These are phyloP conservation scores for Escovopsis weberi DNA, from an alignment of 2,329 filamentous ascomycete species.

Conservation along the genomic window DNA sequence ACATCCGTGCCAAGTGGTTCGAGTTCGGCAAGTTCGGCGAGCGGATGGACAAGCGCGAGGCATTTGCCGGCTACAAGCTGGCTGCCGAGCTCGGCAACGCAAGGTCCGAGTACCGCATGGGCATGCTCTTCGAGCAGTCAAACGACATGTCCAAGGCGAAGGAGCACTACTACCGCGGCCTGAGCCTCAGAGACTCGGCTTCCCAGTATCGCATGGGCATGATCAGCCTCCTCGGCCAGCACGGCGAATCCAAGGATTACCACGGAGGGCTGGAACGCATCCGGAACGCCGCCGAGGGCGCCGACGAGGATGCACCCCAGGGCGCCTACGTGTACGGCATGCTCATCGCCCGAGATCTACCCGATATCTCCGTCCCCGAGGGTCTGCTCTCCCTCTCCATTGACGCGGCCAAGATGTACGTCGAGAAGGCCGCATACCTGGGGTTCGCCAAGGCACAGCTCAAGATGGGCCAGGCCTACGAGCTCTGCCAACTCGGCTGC, in stretches of 20 bases:
- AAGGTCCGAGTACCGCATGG: constrained; percentile 88
- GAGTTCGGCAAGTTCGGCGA: constrained; percentile 95
- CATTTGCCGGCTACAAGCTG: constrained; percentile 71
- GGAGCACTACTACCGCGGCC: constrained; percentile 74
- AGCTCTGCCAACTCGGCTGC: constrained; percentile 84
- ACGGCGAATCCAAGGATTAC: constrained; percentile 76
- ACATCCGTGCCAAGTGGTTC: constrained; percentile 90
- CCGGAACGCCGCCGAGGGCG: constrained; percentile 64
- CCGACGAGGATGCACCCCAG: constrained; percentile 93
- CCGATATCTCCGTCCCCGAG: constrained; percentile 73
- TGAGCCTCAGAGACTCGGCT: constrained; percentile 71
- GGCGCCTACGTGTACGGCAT: constrained; percentile 93
- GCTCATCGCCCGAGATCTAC: constrained; percentile 78
- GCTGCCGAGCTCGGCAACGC: constrained; percentile 79
- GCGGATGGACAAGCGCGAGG: constrained; percentile 85
- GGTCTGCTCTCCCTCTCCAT: constrained; percentile 56
- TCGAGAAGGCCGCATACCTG: constrained; percentile 91
- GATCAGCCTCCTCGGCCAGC: constrained; percentile 93
- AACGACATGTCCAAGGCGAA: constrained; percentile 87
- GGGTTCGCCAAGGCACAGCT: constrained; percentile 93
- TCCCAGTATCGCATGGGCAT: constrained; percentile 80
- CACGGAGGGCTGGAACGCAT: constrained; percentile 68
- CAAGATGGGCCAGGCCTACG: constrained; percentile 93
- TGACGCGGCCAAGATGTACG: constrained; percentile 63
- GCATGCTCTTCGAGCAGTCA: constrained; percentile 94